Conservation (phyloP, 495 filamentous ascomycete species). For the Tuber magnatum region DNA sequence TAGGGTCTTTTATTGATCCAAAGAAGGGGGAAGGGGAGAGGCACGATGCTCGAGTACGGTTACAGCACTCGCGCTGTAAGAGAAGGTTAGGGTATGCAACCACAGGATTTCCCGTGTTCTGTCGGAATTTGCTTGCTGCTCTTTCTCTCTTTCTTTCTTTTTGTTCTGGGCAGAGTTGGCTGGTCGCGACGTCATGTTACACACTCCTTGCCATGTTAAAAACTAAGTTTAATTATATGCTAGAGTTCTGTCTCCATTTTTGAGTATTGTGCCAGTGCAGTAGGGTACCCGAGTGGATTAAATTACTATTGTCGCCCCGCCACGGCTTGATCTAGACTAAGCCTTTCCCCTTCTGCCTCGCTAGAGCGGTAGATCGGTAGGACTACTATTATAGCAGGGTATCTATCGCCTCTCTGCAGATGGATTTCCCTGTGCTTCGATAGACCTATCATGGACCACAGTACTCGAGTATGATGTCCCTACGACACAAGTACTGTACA, state of each 20-base stretch:
- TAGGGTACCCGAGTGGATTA: not conserved
- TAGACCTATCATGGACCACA: not conserved
- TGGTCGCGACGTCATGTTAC: not conserved
- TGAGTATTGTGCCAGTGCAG: not conserved
- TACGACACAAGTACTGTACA: not conserved
- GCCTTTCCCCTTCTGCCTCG: not conserved
- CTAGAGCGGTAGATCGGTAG: not conserved
- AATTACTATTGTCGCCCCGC: not conserved
- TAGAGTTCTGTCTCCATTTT: not conserved
- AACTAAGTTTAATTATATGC: not conserved
- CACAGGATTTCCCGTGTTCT: not conserved
- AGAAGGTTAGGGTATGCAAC: not conserved
- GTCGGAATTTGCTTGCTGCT: not conserved
- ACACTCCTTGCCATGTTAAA: not conserved
- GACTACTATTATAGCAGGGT: not conserved
- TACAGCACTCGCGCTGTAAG: not conserved
- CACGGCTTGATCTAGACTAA: not conserved
- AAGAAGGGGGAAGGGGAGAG: not conserved
- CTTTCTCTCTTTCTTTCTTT: not conserved
- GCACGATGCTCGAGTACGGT: too few relatives aligned
- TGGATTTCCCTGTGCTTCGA: not conserved
- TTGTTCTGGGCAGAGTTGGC: not conserved
- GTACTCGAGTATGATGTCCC: not conserved
- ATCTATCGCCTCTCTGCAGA: not conserved
- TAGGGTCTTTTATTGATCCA: not conserved